Percentiles rank a stretch among this genome's conserved stretches.
These are phyloP conservation scores for maize (Zea mays) DNA, from an alignment of 176 grass and related monocot genomes.

Conservation along the genomic window Zm-B73-REFERENCE-NAM-5.0 NC_050101.1:167471501-167472000, in stretches of 20 bases:
- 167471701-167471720: slow-evolving; percentile 34
- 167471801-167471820: slow-evolving; percentile 54
- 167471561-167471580: slow-evolving; percentile 38
- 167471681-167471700: slow-evolving; percentile 52
- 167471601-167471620: slow-evolving; percentile 30
- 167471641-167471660: slow-evolving; percentile 58
- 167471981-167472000: not conserved
- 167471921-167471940: slow-evolving; percentile 11
- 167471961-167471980: not conserved
- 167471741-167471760: slow-evolving; percentile 59
- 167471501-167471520: slow-evolving; percentile 50
- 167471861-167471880: slow-evolving; percentile 78
- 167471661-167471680: slow-evolving; percentile 37
- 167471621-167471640: slow-evolving; percentile 46
- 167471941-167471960: not conserved
- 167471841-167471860: slow-evolving; percentile 99
- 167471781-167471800: slow-evolving; percentile 40
- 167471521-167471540: slow-evolving; percentile 41
- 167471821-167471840: slow-evolving; percentile 94
- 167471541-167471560: slow-evolving; percentile 32
- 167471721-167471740: slow-evolving; percentile 65
- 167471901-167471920: slow-evolving; percentile 39
- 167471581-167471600: slow-evolving; percentile 38
- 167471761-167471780: slow-evolving; percentile 33
- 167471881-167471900: slow-evolving; percentile 72